Conservation (phyloP, 2,329 filamentous ascomycete species). For the Ascosphaera acerosa region DNA sequence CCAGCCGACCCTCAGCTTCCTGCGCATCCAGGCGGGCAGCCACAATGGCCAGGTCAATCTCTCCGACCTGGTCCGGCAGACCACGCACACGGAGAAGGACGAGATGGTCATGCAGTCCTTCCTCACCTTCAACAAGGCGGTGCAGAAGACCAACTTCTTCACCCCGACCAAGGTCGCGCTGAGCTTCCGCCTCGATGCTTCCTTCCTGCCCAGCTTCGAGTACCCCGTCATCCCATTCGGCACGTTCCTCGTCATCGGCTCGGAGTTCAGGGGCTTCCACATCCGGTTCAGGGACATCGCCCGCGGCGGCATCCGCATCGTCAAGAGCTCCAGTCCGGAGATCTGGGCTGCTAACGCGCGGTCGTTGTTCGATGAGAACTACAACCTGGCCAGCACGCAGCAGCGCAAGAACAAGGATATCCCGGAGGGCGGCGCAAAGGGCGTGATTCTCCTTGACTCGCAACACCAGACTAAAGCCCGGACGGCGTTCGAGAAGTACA, state of each 20-base stretch:
- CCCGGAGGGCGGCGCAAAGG: slow-evolving; percentile 91
- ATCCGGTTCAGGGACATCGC: slow-evolving; percentile 93
- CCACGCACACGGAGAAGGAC: slow-evolving; percentile 80
- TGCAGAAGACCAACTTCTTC: slow-evolving; percentile 94
- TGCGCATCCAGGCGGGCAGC: slow-evolving; percentile 40
- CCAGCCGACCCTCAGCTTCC: slow-evolving; percentile 42
- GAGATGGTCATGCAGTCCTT: slow-evolving; percentile 96
- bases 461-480: slow-evolving; percentile 80
- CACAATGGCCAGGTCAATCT: slow-evolving; percentile 52
- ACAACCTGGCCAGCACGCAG: slow-evolving; percentile 91
- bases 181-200: slow-evolving; percentile 65
- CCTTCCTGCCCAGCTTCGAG: slow-evolving; percentile 70
- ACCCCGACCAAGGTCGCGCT: slow-evolving; percentile 95
- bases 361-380: slow-evolving; percentile 95
- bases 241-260: slow-evolving; percentile 96
- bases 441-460: slow-evolving; percentile 81
- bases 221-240: slow-evolving; percentile 86
- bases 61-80: slow-evolving; percentile 50
- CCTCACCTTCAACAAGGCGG: slow-evolving; percentile 75
- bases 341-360: slow-evolving; percentile 90
- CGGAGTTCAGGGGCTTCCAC: slow-evolving; percentile 92
- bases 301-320: slow-evolving; percentile 89
- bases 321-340: slow-evolving; percentile 92
- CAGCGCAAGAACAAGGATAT: slow-evolving; percentile 99
- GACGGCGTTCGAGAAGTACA: slow-evolving; percentile 97